Evolutionary conservation across 2,329 filamentous ascomycete species (phyloP).

Genomic region (Colletotrichum costaricense): DNA sequence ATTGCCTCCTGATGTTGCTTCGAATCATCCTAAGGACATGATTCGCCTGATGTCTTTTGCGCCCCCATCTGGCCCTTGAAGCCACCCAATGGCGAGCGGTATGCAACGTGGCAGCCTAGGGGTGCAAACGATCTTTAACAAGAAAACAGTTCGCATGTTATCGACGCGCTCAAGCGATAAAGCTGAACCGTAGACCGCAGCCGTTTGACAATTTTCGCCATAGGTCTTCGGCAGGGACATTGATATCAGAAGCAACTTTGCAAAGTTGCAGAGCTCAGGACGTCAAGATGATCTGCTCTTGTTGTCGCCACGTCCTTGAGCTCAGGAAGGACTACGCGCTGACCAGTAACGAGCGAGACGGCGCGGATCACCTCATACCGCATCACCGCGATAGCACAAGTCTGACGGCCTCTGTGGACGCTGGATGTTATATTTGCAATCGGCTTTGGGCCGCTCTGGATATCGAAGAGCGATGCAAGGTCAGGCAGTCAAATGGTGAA

Average conservation of each 20-base stretch:
- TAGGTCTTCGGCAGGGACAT: too few species aligned
- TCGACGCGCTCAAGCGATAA: too few species aligned
- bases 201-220: neutral
- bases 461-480: neutral
- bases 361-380: fast-evolving
- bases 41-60: neutral
- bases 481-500: neutral
- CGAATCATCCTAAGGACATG: neutral
- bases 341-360: neutral
- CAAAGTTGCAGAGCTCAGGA: neutral
- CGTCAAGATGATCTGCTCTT: neutral
- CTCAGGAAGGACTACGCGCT: neutral
- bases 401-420: neutral
- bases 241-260: too few species aligned
- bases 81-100: neutral
- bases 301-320: neutral
- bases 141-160: too few species aligned
- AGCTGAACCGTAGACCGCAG: too few species aligned
- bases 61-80: neutral
- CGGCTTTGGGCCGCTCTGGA: neutral
- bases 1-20: neutral
- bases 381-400: neutral
- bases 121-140: neutral
- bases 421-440: neutral
- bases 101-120: neutral